Base-by-base conservation (phyloP, 352 stramenopile species). In the Pythium diclinum region DNA sequence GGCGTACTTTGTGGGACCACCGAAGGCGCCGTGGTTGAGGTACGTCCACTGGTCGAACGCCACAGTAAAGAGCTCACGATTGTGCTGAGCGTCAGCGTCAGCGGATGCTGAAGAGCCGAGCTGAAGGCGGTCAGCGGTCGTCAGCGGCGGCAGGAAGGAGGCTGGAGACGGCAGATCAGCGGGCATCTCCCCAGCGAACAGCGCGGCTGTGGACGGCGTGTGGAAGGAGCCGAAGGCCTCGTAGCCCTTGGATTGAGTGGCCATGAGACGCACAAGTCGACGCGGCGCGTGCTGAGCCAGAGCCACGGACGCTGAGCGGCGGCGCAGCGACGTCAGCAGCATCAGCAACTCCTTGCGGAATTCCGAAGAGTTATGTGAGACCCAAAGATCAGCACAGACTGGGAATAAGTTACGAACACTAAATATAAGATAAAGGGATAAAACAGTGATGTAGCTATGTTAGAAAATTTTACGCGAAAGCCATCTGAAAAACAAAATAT, bases 1-100 rank as follows among this genome's bases (percentile, higher is more conserved):
- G 13, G 89, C 91, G 23, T 87, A 79, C 28, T 69, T 69, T 3
- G 92, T 84, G 0, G 92, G 71, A 0, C 84, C 86, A 9, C 94
- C 94, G 66, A 98, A 98, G 1, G 94, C 93, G 34, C 94, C 94
- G 69, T 98, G 95, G 74, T 98, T 98, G 9, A 98, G 63, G 70
- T 97, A 98, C 34, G 85, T 96, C 91, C 91, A 98, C 14, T 52
- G 68, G 0, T 68, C 17, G 9, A 87, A 69, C 42, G 88, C 81
- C 40, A 90, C 59, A 3, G 78, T 73, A 52, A 92, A 94, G 19
- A 81, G 72, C 48, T 52, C 28, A 8, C 68, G 68, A 51, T 79
- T 89, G 19, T n/a, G 17, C 3, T 25, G 32, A 3, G 38, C 25
- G 25, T 28, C 1, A 11, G 36, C 38, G 13, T 36, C n/a, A 14